Conservation (phyloP, 2,329 filamentous ascomycete species). For the Phialophora expanda region DNA sequence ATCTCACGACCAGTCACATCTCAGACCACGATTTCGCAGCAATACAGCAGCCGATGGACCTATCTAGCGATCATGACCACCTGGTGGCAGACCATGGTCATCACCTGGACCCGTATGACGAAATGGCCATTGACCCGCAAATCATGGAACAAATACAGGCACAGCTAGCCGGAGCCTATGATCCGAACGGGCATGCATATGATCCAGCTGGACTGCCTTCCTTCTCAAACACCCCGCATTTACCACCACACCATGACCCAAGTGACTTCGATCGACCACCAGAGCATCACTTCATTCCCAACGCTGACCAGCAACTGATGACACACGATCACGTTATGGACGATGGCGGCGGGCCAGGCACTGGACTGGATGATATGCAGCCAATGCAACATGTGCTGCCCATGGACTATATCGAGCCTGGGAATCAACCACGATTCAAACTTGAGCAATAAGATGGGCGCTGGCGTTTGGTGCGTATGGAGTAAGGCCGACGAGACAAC, state of each 20-base stretch:
- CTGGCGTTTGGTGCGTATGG: conserved; percentile 40
- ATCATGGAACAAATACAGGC: conserved; percentile 61
- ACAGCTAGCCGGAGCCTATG: conserved; percentile 33
- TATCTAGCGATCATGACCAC: conserved; percentile 44
- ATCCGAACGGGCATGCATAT: conserved; percentile 33
- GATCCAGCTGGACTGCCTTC: conserved; percentile 32
- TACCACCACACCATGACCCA: conserved; percentile 35
- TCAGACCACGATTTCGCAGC: conserved; percentile 32
- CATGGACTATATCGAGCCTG: conserved; percentile 39
- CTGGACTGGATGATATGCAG: conserved; percentile 39
- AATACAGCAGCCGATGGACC: conserved; percentile 37
- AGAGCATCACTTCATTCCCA: conserved; percentile 34
- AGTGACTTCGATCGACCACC: conserved; percentile 32
- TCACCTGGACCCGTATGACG: conserved; percentile 51
- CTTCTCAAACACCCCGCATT: conserved; percentile 34
- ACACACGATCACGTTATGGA: conserved; percentile 39
- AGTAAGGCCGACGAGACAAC: conserved; percentile 12
- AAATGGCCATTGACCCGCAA: conserved; percentile 65
- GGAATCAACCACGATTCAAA: conserved; percentile 31
- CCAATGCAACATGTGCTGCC: conserved; percentile 39
- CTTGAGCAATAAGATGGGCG: conserved; percentile 28
- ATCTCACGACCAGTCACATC: conserved; percentile 27
- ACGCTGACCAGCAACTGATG: conserved; percentile 21
- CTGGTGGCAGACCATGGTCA: conserved; percentile 42
- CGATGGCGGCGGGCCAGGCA: conserved; percentile 31